These are phyloP conservation scores for Fraxinus nigra DNA, from an alignment of 305 asterid genomes.

Conservation along the genomic window DNA sequence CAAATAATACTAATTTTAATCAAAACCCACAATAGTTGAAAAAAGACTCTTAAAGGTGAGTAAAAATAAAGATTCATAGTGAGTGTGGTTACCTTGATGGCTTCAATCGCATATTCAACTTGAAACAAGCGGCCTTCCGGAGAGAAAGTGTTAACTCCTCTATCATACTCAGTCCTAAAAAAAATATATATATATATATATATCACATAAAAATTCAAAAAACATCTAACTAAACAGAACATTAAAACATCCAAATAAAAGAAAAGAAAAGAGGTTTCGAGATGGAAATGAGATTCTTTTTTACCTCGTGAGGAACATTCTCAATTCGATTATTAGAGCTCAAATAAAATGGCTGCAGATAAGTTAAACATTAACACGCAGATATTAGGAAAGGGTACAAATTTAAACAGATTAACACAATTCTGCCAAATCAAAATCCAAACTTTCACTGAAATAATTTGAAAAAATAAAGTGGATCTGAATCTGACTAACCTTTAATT, in stretches of 20 bases:
- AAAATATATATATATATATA: no score
- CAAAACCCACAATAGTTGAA: slow-evolving; percentile 1
- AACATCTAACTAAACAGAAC: not conserved
- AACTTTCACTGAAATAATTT: not conserved
- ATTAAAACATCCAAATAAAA: slow-evolving; percentile 21
- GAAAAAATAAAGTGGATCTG: not conserved
- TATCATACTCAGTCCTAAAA: slow-evolving; percentile 82
- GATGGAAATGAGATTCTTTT: not conserved
- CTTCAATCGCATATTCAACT: slow-evolving; percentile 92
- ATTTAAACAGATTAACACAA: not conserved
- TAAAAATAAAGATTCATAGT: not conserved
- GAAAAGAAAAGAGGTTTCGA: slow-evolving; percentile 18
- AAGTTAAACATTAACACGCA: slow-evolving; percentile 4
- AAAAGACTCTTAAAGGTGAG: not conserved
- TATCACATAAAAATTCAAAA: not conserved
- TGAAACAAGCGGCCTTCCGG: slow-evolving; percentile 91
- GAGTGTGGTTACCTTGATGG: slow-evolving; percentile 57
- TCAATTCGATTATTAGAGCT: slow-evolving; percentile 24
- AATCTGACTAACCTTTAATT: not conserved
- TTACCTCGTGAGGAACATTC: slow-evolving; percentile 93
- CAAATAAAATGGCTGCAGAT: slow-evolving; percentile 22
- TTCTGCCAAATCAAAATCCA: not conserved
- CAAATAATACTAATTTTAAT: not conserved
- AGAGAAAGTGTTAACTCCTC: slow-evolving; percentile 93
- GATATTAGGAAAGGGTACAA: not conserved